Evolutionary conservation across 1,139 yeast genomes (phyloP).

Genomic region (Taphrina pruni): DNA sequence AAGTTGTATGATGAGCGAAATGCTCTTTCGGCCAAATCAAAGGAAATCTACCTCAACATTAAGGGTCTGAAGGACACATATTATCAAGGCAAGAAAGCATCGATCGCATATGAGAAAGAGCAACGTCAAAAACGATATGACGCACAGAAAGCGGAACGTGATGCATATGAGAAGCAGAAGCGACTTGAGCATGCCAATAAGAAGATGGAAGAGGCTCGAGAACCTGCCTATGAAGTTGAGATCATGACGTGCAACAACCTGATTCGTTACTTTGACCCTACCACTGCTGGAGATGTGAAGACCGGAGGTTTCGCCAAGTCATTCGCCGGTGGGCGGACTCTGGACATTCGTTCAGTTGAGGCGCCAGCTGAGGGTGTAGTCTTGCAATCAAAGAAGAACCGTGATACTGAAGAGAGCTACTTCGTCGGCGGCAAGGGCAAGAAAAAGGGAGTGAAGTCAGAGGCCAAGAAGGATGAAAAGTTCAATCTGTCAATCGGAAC

Average conservation of each 20-base stretch:
- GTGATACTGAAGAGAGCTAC: constrained; percentile 63
- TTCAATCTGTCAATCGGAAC: constrained; percentile 82
- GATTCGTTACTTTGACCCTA: constrained; percentile 76
- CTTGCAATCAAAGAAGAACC: constrained; percentile 59
- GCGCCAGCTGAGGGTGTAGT: constrained; percentile 51
- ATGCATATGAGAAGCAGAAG: constrained; percentile 52
- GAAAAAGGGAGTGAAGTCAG: constrained; percentile 56
- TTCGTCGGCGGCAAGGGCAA: constrained; percentile 62
- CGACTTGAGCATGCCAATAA: constrained; percentile 57
- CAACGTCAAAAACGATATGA: constrained; percentile 62
- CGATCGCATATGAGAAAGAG: constrained; percentile 69
- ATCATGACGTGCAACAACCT: constrained; percentile 74
- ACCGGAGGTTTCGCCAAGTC: constrained; percentile 40
- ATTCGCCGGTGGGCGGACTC: constrained; percentile 43
- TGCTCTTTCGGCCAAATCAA: constrained; percentile 71
- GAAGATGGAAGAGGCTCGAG: constrained; percentile 72
- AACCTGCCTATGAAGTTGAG: constrained; percentile 84
- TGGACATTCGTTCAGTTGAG: constrained; percentile 50
- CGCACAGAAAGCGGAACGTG: constrained; percentile 62
- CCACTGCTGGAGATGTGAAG: constrained; percentile 61
- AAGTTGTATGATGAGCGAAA: constrained; percentile 69
- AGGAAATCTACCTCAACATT: constrained; percentile 67
- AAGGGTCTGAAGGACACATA: constrained; percentile 70
- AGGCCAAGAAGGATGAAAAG: constrained; percentile 56
- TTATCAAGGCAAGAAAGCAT: constrained; percentile 68